These are phyloP conservation scores for Phytophthora syringae DNA, from an alignment of 352 stramenopile species.

Conservation along the genomic window DNA sequence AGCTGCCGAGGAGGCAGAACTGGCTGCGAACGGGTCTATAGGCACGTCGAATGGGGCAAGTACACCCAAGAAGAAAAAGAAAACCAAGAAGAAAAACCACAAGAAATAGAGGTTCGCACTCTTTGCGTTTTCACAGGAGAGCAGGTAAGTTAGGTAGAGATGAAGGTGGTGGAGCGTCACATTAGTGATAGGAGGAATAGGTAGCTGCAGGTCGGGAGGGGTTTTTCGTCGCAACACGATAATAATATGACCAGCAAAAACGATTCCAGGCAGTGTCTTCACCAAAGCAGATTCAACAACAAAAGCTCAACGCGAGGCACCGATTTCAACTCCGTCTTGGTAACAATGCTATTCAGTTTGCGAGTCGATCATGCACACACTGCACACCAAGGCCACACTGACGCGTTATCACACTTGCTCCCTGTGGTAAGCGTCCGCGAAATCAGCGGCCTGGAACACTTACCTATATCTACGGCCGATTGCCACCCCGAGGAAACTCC, in stretches of 20 bases:
- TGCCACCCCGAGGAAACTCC: constrained; percentile 42
- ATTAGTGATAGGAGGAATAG: constrained; percentile 21
- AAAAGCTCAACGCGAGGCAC: neutral
- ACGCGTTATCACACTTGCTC: neutral
- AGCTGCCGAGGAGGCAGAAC: constrained; percentile 34
- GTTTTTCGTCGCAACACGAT: constrained; percentile 11
- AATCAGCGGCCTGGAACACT: constrained; percentile 13
- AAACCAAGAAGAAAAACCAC: constrained; percentile 47
- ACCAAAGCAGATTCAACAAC: too few relatives aligned
- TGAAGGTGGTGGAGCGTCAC: constrained; percentile 7
- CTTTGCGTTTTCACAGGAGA: constrained; percentile 19
- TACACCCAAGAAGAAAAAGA: constrained; percentile 60
- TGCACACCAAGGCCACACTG: neutral
- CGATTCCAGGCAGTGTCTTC: too few relatives aligned
- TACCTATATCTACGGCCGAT: constrained; percentile 39
- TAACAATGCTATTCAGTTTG: constrained; percentile 19
- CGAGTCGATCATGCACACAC: constrained; percentile 10
- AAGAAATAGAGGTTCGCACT: constrained; percentile 52
- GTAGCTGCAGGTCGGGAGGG: constrained; percentile 13
- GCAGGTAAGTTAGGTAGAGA: constrained; percentile 39
- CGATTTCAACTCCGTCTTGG: constrained; percentile 2
- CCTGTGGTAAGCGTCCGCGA: neutral
- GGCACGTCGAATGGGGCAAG: constrained; percentile 26
- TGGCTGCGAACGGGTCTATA: constrained; percentile 34
- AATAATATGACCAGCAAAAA: neutral